A percentile compares a stretch with the other conserved stretches of the same genome.
These are phyloP conservation scores for Aureobasidium sp. DNA, from an alignment of 2,329 filamentous ascomycete species.

Conservation along the genomic window DNA sequence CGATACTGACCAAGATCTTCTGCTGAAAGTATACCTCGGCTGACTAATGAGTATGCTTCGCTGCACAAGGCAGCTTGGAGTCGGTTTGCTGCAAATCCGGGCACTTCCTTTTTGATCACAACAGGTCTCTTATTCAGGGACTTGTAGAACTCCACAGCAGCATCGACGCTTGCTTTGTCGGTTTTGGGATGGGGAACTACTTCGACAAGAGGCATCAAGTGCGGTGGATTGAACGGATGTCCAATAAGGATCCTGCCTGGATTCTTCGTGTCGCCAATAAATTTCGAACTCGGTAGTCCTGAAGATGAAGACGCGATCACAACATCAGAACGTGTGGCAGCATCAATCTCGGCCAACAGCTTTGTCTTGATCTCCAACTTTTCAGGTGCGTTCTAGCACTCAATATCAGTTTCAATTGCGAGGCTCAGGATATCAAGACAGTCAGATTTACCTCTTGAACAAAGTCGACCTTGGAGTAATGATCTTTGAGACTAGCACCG, in stretches of 20 bases:
- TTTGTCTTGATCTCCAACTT: slow-evolving; percentile 44
- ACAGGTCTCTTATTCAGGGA: slow-evolving; percentile 40
- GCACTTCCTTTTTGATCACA: slow-evolving; percentile 44
- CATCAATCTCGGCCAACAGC: slow-evolving; percentile 47
- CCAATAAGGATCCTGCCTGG: slow-evolving; percentile 46
- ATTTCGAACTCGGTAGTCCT: slow-evolving; percentile 49
- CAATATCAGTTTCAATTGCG: background rate
- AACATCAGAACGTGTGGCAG: slow-evolving; percentile 36
- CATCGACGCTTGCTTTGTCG: slow-evolving; percentile 29
- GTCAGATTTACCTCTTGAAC: slow-evolving; percentile 28
- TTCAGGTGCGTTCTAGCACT: slow-evolving; percentile 50
- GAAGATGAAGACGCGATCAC: slow-evolving; percentile 54
- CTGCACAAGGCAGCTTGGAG: slow-evolving; percentile 51
- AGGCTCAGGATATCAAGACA: background rate
- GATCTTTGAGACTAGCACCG: slow-evolving; percentile 16
- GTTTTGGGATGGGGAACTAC: slow-evolving; percentile 47
- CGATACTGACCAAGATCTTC: slow-evolving; percentile 35
- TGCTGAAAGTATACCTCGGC: slow-evolving; percentile 46
- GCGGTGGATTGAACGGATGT: slow-evolving; percentile 56
- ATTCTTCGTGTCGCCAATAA: slow-evolving; percentile 34
- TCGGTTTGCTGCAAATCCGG: slow-evolving; percentile 53
- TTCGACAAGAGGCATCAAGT: slow-evolving; percentile 55
- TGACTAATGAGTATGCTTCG: slow-evolving; percentile 50
- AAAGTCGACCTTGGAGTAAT: slow-evolving; percentile 26
- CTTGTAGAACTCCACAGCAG: slow-evolving; percentile 43